Evolutionary conservation across 2,329 filamentous ascomycete genomes (phyloP), one percentile per base, ranked within the genome.

Genomic region (Erysiphe pulchra): DNA sequence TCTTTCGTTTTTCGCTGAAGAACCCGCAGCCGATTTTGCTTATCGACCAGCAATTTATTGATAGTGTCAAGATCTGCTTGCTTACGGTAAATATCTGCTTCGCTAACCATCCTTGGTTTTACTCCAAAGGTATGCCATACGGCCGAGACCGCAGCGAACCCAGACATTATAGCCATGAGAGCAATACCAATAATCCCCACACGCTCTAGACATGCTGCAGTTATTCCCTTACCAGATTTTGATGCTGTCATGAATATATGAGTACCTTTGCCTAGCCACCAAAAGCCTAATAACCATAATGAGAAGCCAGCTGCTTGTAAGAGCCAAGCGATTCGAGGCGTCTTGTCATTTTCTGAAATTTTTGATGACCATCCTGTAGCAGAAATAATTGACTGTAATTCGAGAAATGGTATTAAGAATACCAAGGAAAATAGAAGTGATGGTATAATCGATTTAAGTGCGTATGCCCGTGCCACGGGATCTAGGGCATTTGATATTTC

Each of bases 101-200:
- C 82, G 0, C 77, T 77, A 16, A 85, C 72, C 3, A 71, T 71
- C 30, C 70, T 67, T 31, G 72, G 64, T 36, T 70, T 71, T 30
- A 75, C 73, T 20, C 75, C 71, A 60, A 92, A 83, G 0, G 74
- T 82, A 56, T 92, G 80, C 82, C 84, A 92, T 1, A 85, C 75
- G 1, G 80, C 79, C 20, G 80, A 86, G 32, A 92, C 80, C n/a
- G 82, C 82, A 6, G 84, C 84, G 55, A 92, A 92, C 0, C 84
- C 84, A 7, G 83, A 83, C n/a, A 92, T 65, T 13, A 86, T 69
- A 14, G 83, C 84, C 82, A 92, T 92, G 45, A 90, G 63, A 42
- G 79, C 77, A 47, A 90, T 84, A 3, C 84, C 84, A 50, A 92
- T 83, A 37, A 92, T 77, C 12, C 83, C 84, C 24, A 92, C 75